Evolutionary conservation across 768 basidiomycete species (phyloP), one percentile per base, ranked within the genome.

Genomic region (Amanita molliuscula): DNA sequence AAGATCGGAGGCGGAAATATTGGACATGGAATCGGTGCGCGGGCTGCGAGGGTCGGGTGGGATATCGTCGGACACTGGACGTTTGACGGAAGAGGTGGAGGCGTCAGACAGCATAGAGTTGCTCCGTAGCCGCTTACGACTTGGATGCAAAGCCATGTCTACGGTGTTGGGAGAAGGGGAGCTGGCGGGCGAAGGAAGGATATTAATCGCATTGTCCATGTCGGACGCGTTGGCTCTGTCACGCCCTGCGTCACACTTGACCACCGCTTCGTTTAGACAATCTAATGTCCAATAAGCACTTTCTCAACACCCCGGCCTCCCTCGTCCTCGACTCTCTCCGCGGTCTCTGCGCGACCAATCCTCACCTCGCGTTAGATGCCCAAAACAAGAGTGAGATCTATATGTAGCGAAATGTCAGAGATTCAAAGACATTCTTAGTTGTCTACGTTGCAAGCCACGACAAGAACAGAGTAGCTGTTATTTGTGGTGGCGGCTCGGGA

Each of bases 401-500:
- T 7, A 16, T 29, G 48, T 38, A 21, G 28, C 18, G 16, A 50
- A 37, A 16, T 20, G 5, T 20, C 25, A 55, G 41, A 1, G 53
- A 53, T 51, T 53, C 54, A 47, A 50, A 47, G n/a, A 31, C 51
- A 42, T 28, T 55, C 37, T 50, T 57, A 85, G 88, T 87, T 48
- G 72, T 90, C 36, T 80, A 83, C 58, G 65, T 78, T 46, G 67
- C 76, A 21, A 56, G 66, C n/a, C 74, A 65, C 28, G 78, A 84
- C 61, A 74, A 67, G 50, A 74, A 76, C 20, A 81, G 80, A 60
- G 90, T 92, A 37, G 77, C 84, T 2, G 69, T 92, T 11, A 71
- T 92, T 57, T 89, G 85, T 58, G 89, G 89, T 7, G 89, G 90
- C 4, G 89, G 90, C 28, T 80, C 84, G 21, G 88, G 94, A 4